Evolutionary conservation across 192 early-diverging fungal genomes (phyloP).

Genomic region (Umbelopsis sp.): DNA sequence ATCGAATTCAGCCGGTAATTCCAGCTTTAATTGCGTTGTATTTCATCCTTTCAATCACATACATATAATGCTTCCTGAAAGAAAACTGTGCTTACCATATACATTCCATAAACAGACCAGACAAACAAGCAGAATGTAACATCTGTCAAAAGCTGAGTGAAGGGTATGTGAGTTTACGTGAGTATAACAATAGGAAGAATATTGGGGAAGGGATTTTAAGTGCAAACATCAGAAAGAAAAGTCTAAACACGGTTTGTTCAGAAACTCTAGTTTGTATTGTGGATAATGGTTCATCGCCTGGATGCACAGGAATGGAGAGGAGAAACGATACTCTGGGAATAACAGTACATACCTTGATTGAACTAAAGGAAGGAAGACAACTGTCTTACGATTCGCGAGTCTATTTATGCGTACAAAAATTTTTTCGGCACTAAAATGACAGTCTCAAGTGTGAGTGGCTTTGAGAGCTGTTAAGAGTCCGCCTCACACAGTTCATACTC

Average conservation of each 20-base stretch:
- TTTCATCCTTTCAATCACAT: constrained; percentile 49
- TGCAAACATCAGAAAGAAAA: constrained; percentile 23
- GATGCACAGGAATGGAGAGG: neutral
- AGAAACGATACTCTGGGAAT: neutral
- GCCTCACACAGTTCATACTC: neutral
- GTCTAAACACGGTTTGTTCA: constrained; percentile 53
- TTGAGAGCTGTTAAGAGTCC: neutral
- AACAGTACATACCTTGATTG: neutral
- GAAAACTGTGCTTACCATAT: constrained; percentile 1
- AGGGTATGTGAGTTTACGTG: neutral
- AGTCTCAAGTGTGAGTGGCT: neutral
- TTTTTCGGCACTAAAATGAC: neutral
- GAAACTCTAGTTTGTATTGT: constrained; percentile 61
- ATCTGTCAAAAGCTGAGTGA: neutral
- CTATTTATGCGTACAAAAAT: constrained; percentile 11
- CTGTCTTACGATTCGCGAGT: neutral
- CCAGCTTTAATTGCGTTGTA: constrained; percentile 66
- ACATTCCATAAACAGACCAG: neutral
- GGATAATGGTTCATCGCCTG: constrained; percentile 37
- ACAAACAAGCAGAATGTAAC: neutral
- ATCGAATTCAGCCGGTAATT: constrained; percentile 73
- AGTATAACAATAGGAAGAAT: neutral
- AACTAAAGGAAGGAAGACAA: constrained; percentile 2
- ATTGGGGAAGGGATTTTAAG: neutral
- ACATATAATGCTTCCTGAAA: neutral